Evolutionary conservation across 1,284 basidiomycete species (phyloP).

Genomic region (Sutorius eximius): DNA sequence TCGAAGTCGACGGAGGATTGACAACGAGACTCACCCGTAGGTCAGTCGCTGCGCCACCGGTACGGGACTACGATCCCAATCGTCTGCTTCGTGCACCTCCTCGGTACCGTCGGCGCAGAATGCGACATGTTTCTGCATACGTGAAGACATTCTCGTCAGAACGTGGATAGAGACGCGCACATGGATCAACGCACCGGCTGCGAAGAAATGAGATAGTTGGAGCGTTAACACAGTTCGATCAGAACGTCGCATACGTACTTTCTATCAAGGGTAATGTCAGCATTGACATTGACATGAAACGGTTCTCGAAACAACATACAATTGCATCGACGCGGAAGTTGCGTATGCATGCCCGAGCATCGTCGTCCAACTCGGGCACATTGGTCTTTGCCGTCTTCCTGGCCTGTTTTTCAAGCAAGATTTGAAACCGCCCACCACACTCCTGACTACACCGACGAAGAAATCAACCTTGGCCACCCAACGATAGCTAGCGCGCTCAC

Average conservation of each 20-base stretch:
- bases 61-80: constrained; percentile 66
- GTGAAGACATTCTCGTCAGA: constrained; percentile 4
- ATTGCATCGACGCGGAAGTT: constrained; percentile 27
- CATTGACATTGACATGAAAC: neutral
- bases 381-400: constrained; percentile 8
- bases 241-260: constrained; percentile 13
- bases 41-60: constrained; percentile 50
- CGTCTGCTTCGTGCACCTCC: constrained; percentile 61
- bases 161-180: neutral
- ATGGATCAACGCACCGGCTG: constrained; percentile 15
- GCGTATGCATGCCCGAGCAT: constrained; percentile 27
- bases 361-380: constrained; percentile 19
- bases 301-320: constrained; percentile 10
- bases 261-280: constrained; percentile 17
- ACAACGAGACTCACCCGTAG: constrained; percentile 47
- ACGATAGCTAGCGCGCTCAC: constrained; percentile 2
- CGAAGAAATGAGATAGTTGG: neutral
- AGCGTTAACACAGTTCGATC: neutral
- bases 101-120: constrained; percentile 53
- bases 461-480: neutral
- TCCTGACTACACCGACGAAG: constrained; percentile 6
- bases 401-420: constrained; percentile 23
- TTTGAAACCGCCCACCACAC: constrained; percentile 28
- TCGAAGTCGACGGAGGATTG: neutral
- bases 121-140: constrained; percentile 49